A percentile compares a stretch with the other conserved stretches of the same genome.
Evolutionary conservation across 148 eudicot species (phyloP).

Genomic region (Arctostaphylos glauca): DNA sequence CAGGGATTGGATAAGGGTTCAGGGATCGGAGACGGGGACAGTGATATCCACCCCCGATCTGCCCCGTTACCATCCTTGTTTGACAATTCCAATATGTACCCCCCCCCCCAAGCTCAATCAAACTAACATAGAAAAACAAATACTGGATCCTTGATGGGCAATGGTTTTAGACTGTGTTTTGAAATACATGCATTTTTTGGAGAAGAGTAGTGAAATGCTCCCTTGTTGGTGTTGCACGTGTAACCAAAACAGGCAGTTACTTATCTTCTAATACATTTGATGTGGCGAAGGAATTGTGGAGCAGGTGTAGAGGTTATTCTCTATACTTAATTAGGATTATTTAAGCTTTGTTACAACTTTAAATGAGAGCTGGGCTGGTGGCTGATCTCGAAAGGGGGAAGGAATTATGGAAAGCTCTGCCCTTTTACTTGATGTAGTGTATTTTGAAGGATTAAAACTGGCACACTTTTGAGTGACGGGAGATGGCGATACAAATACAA

Average conservation of each 20-base stretch:
- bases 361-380: neutral
- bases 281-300: neutral
- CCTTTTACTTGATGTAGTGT: too few relatives aligned
- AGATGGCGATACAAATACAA: neutral
- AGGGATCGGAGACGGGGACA: too few relatives aligned
- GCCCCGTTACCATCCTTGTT: too few relatives aligned
- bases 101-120: neutral
- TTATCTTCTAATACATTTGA: neutral
- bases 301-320: neutral
- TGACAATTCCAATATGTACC: too few relatives aligned
- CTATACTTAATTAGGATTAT: neutral
- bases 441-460: neutral
- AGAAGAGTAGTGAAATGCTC: neutral
- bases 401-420: neutral
- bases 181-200: neutral
- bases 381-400: neutral
- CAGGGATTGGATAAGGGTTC: too few relatives aligned
- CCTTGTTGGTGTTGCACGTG: neutral
- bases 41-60: too few relatives aligned
- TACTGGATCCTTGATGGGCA: neutral
- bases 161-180: neutral
- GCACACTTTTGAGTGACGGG: neutral
- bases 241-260: neutral
- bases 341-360: neutral
- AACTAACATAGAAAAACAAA: neutral